Conservation (phyloP, 1,284 basidiomycete species). For the Cutaneotrichosporon mucoides region DNA sequence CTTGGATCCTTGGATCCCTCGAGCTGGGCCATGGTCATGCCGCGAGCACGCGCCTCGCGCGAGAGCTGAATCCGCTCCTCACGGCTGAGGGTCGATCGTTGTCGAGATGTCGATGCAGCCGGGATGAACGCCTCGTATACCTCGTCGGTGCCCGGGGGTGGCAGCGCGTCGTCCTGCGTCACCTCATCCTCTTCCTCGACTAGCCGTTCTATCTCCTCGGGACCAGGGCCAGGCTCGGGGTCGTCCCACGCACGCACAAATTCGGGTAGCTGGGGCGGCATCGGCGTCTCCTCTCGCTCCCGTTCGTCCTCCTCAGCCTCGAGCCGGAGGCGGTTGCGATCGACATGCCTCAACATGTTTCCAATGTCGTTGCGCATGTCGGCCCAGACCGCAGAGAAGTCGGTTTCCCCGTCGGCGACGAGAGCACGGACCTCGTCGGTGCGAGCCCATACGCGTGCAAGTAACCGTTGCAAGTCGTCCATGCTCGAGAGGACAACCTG, state of each 20-base stretch:
- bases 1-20: constrained; percentile 7
- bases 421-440: constrained; percentile 14
- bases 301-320: constrained; percentile 8
- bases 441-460: constrained; percentile 16
- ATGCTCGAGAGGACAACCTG: constrained; percentile 10
- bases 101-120: not conserved
- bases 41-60: constrained; percentile 31
- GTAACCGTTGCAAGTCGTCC: constrained; percentile 18
- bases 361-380: constrained; percentile 20
- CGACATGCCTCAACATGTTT: constrained; percentile 16
- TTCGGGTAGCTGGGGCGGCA: constrained; percentile 15
- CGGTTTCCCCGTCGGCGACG: not conserved
- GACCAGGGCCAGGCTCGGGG: constrained; percentile 1
- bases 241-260: constrained; percentile 30
- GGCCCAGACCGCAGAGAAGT: constrained; percentile 8
- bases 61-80: constrained; percentile 34
- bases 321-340: constrained; percentile 12
- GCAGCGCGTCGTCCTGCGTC: constrained; percentile 12
- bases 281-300: constrained; percentile 4
- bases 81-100: constrained; percentile 22
- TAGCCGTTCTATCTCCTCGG: constrained; percentile 12
- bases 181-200: not conserved
- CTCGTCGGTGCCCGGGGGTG: constrained; percentile 33
- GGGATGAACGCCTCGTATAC: constrained; percentile 28
- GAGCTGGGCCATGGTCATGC: constrained; percentile 26